Evolutionary conservation across 108 stramenopile genomes (phyloP), one percentile per base, ranked within the genome.

Genomic region (Epithemia pelagica): DNA sequence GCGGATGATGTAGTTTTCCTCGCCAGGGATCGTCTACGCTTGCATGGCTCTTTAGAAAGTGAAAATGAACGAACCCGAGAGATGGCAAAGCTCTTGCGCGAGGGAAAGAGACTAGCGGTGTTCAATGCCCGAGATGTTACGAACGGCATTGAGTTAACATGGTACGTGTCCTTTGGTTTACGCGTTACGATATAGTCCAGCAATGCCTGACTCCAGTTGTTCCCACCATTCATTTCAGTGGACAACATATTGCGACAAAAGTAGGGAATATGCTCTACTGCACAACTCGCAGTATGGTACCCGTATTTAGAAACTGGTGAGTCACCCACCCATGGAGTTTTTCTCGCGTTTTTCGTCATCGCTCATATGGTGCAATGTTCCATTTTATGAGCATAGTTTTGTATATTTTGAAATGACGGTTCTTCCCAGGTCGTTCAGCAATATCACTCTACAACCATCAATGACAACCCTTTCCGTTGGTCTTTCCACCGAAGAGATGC

Each of bases 321-420:
- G 37, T 46, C 10, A 46, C n/a, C n/a, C n/a, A n/a, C n/a, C n/a
- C n/a, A n/a, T n/a, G n/a, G n/a, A n/a, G n/a, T n/a, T n/a, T n/a
- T n/a, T n/a, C n/a, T n/a, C n/a, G n/a, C n/a, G n/a, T n/a, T n/a
- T n/a, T n/a, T n/a, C n/a, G n/a, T n/a, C n/a, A n/a, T n/a, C n/a
- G n/a, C n/a, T n/a, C n/a, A n/a, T n/a, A n/a, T n/a, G n/a, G n/a
- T n/a, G n/a, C n/a, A n/a, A n/a, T n/a, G n/a, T n/a, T n/a, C n/a
- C n/a, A n/a, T n/a, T n/a, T n/a, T n/a, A n/a, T n/a, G n/a, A 15
- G 10, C 37, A 97, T 69, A 86, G 92, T 65, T 95, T 89, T 73
- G 96, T 94, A 1, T 95, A 95, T 68, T 96, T 95, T 80, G 94
- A 96, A 76, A 92, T 95, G 77, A 90, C 91, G 1, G 91, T 92